Percentiles rank a stretch among this genome's conserved stretches.
Evolutionary conservation across 1,284 basidiomycete species (phyloP).

Genomic region (Apiotrichum porosum): DNA sequence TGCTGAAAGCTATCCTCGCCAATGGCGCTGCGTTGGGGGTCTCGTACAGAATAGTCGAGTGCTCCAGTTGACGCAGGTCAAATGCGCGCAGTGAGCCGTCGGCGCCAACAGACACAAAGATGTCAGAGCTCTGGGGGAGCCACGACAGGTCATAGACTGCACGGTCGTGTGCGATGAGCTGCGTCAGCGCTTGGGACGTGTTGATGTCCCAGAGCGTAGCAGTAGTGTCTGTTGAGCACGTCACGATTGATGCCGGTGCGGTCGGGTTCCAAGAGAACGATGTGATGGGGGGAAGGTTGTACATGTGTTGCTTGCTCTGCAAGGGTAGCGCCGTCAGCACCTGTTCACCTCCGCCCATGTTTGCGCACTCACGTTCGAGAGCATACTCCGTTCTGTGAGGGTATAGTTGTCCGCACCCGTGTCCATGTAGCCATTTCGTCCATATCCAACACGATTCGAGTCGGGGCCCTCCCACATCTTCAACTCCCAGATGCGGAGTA

Average conservation of each 20-base stretch:
- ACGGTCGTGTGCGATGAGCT: slow-evolving; percentile 95
- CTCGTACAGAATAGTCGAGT: slow-evolving; percentile 98
- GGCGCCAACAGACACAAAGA: slow-evolving; percentile 97
- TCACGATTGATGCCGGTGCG: slow-evolving; percentile 79
- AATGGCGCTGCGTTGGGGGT: slow-evolving; percentile 64
- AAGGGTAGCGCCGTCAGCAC: too few species aligned
- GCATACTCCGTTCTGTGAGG: slow-evolving; percentile 44
- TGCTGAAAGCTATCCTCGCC: slow-evolving; percentile 74
- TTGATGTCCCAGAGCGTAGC: slow-evolving; percentile 98
- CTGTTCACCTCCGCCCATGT: too few species aligned
- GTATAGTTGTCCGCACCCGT: slow-evolving; percentile 55
- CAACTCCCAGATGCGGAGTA: slow-evolving; percentile 80
- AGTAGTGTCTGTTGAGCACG: slow-evolving; percentile 92
- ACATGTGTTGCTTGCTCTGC: slow-evolving; percentile 72
- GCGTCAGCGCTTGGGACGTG: slow-evolving; percentile 89
- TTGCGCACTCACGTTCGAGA: slow-evolving; percentile 78
- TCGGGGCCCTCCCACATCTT: slow-evolving; percentile 48
- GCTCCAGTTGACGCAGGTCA: slow-evolving; percentile 90
- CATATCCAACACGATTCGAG: slow-evolving; percentile 52
- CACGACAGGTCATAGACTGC: slow-evolving; percentile 77
- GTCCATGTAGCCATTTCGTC: slow-evolving; percentile 22
- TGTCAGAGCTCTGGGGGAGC: slow-evolving; percentile 96
- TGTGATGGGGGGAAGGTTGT: slow-evolving; percentile 74
- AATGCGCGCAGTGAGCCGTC: slow-evolving; percentile 96
- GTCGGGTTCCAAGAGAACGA: slow-evolving; percentile 95